Evolutionary conservation across 495 filamentous ascomycete species (phyloP), one percentile per base, ranked within the genome.

Genomic region (Delitschia confertaspora): DNA sequence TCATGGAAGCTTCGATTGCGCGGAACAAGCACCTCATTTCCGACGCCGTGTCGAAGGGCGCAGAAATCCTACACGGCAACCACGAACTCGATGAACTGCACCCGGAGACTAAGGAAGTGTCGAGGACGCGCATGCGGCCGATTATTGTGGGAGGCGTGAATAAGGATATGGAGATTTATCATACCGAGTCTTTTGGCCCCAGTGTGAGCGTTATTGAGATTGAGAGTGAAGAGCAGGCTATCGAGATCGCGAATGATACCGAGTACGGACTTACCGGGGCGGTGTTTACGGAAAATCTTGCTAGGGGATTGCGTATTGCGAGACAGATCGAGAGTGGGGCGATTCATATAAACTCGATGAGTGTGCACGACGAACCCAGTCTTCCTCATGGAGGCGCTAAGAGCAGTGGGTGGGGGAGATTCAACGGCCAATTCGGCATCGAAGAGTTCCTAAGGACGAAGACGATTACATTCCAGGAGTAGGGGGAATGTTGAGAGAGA

Each of bases 311-410:
- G 33, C 46, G 53, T 25, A 48, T 71, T 43, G 65, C 64, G 5
- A 57, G 51, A 24, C 51, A 55, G 34, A 57, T 69, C 33, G 65
- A 67, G 29, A 57, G 47, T 31, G 65, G 65, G 18, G 69, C 69
- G 8, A 83, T 95, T 20, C 88, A 94, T 60, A 88, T 94, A 57
- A 95, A 95, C 60, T 71, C 67, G 24, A 78, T 87, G 75, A 85
- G 79, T 2, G 71, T 94, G 1, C 86, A 94, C 57, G 88, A 95
- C 48, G 88, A 93, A 65, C 62, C 76, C 9, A 67, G 67, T 14
- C 58, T 93, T 42, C 85, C 88, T 4, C 86, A 93, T 63, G 88
- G 88, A 18, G 88, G 88, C 21, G 76, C 75, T 56, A 95, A 95
- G 73, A 74, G 74, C 38, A 87, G 81, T 53, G 88, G 88, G 7